A percentile compares a stretch with the other conserved stretches of the same genome.
These are phyloP conservation scores for Yarrowia divulgata DNA, from an alignment of 805 yeast species.

Conservation along the genomic window DNA sequence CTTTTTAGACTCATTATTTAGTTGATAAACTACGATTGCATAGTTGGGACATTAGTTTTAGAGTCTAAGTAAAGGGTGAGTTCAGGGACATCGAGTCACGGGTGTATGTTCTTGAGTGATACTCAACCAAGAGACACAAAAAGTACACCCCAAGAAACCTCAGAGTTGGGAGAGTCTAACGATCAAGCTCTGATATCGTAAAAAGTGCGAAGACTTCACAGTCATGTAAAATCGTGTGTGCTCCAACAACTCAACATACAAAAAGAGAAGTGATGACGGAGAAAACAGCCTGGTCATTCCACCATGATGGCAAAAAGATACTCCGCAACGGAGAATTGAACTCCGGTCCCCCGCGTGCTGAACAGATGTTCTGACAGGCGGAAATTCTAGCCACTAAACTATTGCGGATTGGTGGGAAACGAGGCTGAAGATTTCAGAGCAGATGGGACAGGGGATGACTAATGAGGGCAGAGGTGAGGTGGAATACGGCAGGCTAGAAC, in stretches of 20 bases:
- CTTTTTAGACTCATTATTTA: neutral
- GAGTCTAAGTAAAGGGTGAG: neutral
- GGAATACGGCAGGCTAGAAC: no score
- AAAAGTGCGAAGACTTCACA: no score
- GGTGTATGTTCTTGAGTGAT: neutral
- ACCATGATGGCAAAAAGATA: neutral
- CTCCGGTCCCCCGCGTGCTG: conserved; percentile 39
- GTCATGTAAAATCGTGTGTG: no score
- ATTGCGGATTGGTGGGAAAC: conserved; percentile 42
- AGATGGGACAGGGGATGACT: neutral
- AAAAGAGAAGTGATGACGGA: neutral
- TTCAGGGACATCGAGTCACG: no score
- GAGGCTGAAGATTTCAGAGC: neutral
- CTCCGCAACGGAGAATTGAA: conserved; percentile 39
- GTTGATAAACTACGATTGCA: neutral
- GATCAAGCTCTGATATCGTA: neutral
- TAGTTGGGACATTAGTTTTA: neutral
- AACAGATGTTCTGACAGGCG: conserved; percentile 49
- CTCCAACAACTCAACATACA: neutral
- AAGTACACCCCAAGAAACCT: neutral
- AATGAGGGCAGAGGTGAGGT: neutral
- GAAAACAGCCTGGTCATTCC: neutral
- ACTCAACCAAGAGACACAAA: neutral
- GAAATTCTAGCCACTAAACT: conserved; percentile 54
- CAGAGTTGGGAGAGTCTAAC: neutral